Evolutionary conservation across 1,284 basidiomycete species (phyloP).

Genomic region (Stereum hirsutum): DNA sequence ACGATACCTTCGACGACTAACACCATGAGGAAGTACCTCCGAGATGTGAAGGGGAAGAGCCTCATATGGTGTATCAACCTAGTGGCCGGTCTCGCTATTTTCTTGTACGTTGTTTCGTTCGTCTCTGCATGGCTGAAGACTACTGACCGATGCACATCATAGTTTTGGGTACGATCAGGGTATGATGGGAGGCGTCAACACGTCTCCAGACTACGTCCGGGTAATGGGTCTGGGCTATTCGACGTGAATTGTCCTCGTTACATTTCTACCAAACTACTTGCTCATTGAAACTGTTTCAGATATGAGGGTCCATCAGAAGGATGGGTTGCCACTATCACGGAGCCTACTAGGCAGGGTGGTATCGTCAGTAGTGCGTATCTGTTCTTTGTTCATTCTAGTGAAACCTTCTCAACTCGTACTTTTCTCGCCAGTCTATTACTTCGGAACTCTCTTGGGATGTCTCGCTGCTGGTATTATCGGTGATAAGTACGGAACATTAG

Average conservation of each 20-base stretch:
- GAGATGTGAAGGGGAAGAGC: background rate
- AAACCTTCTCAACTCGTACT: background rate
- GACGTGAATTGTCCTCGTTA: conserved; percentile 16
- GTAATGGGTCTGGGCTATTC: conserved; percentile 34
- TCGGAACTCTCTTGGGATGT: conserved; percentile 39
- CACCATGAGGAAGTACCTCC: background rate
- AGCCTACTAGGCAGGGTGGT: conserved; percentile 41
- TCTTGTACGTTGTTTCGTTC: conserved; percentile 28
- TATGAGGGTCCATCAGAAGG: conserved; percentile 34
- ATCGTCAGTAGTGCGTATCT: conserved; percentile 35
- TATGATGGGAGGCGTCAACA: conserved; percentile 47
- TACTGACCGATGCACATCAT: background rate
- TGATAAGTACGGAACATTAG: conserved; percentile 25
- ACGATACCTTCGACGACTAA: background rate
- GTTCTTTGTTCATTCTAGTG: conserved; percentile 10
- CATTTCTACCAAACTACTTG: conserved; percentile 1
- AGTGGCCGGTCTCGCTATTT: conserved; percentile 37
- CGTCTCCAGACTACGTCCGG: conserved; percentile 36
- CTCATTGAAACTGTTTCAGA: conserved; percentile 14
- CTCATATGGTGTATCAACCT: conserved; percentile 19
- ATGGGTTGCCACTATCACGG: conserved; percentile 37
- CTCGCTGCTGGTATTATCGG: conserved; percentile 36
- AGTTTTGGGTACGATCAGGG: conserved; percentile 50
- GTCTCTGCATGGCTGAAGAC: background rate
- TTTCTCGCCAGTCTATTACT: conserved; percentile 27